Percentiles rank a stretch among this genome's conserved stretches.
Conservation (phyloP, 2,329 filamentous ascomycete species). For the Aspergillus jensenii region DNA sequence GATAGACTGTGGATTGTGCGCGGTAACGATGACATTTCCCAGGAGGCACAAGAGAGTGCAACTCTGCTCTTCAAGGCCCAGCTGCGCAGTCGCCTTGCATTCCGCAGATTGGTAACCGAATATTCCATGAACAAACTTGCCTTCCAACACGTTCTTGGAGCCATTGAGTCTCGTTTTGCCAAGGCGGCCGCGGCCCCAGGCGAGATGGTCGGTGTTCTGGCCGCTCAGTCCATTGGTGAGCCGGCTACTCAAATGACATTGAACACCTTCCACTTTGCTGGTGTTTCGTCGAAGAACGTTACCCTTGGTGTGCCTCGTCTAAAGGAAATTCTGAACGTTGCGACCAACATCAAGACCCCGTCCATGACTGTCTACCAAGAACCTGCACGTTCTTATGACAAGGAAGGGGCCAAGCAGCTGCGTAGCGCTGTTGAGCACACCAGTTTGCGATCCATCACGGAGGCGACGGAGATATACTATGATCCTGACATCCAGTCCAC, state of each 20-base stretch:
- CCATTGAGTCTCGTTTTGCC: slow-evolving; percentile 84
- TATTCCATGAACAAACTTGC: slow-evolving; percentile 87
- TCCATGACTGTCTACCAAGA: slow-evolving; percentile 91
- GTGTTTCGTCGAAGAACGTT: slow-evolving; percentile 99
- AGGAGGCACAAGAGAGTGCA: slow-evolving; percentile 83
- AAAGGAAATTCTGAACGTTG: slow-evolving; percentile 98
- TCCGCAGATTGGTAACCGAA: slow-evolving; percentile 85
- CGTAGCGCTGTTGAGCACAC: slow-evolving; percentile 93
- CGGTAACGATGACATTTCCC: slow-evolving; percentile 76
- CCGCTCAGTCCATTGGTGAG: slow-evolving; percentile 97
- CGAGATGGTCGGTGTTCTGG: slow-evolving; percentile 98
- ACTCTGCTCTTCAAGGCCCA: slow-evolving; percentile 92
- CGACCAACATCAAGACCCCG: slow-evolving; percentile 97
- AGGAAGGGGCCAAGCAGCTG: slow-evolving; percentile 79
- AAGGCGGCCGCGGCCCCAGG: slow-evolving; percentile 84
- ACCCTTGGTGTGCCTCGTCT: slow-evolving; percentile 98
- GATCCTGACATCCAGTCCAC: slow-evolving; percentile 87
- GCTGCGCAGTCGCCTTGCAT: slow-evolving; percentile 83
- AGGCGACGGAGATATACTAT: slow-evolving; percentile 94
- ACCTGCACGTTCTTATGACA: slow-evolving; percentile 58
- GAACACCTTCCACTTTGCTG: slow-evolving; percentile 99
- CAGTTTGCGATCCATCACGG: slow-evolving; percentile 85
- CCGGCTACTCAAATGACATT: slow-evolving; percentile 99
- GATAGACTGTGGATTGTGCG: slow-evolving; percentile 81
- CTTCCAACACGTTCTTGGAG: slow-evolving; percentile 87